Percentiles rank a stretch among this genome's conserved stretches.
Conservation (phyloP, 1,139 yeast genomes). For the Kluyveromyces sp. region DNA sequence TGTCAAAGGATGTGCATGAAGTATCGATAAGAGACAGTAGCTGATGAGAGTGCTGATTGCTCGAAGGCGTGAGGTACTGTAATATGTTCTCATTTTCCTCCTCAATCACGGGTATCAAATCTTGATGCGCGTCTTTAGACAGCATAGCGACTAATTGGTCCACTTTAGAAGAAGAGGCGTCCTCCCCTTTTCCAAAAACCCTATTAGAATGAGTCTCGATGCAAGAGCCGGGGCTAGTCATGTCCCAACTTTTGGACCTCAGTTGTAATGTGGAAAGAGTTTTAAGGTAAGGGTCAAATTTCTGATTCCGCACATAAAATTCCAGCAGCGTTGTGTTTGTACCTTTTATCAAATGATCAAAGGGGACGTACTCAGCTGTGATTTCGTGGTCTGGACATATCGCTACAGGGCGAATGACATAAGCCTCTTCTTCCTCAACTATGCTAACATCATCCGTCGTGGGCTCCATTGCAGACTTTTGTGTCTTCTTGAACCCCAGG, state of each 20-base stretch:
- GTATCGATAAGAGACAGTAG: neutral
- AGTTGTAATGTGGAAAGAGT: neutral
- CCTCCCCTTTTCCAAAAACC: neutral
- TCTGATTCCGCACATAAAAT: constrained; percentile 13
- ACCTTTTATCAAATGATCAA: constrained; percentile 6
- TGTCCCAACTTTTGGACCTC: too few species aligned
- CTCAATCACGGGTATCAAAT: neutral
- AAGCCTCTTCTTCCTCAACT: constrained; percentile 6
- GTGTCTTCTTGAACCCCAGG: constrained; percentile 38
- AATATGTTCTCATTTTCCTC: neutral
- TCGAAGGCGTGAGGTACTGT: neutral
- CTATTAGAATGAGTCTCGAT: too few species aligned
- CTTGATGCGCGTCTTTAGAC: neutral
- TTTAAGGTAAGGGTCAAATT: constrained; percentile 7
- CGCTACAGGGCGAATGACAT: constrained; percentile 14
- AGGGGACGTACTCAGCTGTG: constrained; percentile 6
- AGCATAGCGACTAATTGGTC: neutral
- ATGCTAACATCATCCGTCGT: neutral
- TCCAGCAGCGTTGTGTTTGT: constrained; percentile 11
- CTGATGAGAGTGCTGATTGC: neutral
- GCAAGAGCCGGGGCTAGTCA: too few species aligned
- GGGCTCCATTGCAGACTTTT: neutral
- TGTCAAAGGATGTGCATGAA: neutral
- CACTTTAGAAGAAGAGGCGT: neutral
- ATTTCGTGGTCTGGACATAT: constrained; percentile 17